These are phyloP conservation scores for Prunella vulgaris DNA, from an alignment of 257 asterid species.

Conservation along the genomic window DNA sequence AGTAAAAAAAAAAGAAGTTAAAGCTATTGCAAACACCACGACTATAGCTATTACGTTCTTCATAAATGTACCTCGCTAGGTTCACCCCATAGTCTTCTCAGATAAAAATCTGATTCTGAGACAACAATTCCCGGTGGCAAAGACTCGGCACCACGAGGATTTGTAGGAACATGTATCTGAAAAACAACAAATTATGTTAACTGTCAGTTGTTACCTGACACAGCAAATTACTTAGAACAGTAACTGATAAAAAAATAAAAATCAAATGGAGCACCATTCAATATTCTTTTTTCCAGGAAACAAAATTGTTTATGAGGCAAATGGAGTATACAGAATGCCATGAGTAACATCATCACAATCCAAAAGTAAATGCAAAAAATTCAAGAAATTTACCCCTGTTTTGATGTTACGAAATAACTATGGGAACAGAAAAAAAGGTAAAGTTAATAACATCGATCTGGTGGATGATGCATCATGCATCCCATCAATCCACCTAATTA, in stretches of 20 bases:
- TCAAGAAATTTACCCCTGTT: background rate
- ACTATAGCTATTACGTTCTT: slow-evolving; percentile 4
- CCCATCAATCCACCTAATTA: background rate
- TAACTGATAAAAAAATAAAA: slow-evolving; percentile 2
- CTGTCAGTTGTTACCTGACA: slow-evolving; percentile 5
- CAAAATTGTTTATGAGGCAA: background rate
- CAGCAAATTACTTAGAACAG: slow-evolving; percentile 1
- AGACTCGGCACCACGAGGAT: slow-evolving; percentile 98
- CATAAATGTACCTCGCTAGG: slow-evolving; percentile 72
- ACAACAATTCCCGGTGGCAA: slow-evolving; percentile 98
- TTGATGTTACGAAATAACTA: background rate
- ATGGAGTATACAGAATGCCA: background rate
- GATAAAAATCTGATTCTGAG: slow-evolving; percentile 79
- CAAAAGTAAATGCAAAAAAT: background rate
- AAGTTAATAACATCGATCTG: background rate
- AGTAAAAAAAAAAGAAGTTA: background rate
- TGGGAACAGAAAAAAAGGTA: background rate
- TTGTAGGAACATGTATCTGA: slow-evolving; percentile 88
- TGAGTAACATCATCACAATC: background rate
- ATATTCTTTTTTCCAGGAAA: background rate
- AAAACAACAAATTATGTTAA: background rate
- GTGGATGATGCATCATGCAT: background rate
- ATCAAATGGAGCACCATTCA: no score
- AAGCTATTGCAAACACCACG: background rate
- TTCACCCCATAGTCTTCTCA: slow-evolving; percentile 98